Evolutionary conservation across 306 rosid species (phyloP), one percentile per base, ranked within the genome.

Genomic region (Luffa acutangula): DNA sequence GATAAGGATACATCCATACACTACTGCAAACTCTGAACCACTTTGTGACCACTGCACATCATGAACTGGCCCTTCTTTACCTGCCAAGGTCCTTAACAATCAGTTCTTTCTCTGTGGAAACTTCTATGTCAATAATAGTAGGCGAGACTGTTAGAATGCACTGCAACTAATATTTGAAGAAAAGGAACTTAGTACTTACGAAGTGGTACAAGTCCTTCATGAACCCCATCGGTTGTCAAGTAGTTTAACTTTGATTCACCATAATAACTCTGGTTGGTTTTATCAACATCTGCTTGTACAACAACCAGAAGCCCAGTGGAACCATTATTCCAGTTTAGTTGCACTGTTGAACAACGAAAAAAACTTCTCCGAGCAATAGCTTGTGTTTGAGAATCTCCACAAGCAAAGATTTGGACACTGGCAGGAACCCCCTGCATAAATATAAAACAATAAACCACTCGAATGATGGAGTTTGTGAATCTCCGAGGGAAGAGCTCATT

Each of bases 191-290:
- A 9, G 54, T 85, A 82, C 97, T 43, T 91, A 94, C 98, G 91
- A 76, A 94, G 98, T 84, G 96, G 91, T 36, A 94, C 97, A 80
- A 87, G 92, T 83, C 97, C 93, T 87, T 92, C 98, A 81, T 88
- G 90, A 75, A 51, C 79, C 56, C 97, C 97, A 83, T 94, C 97
- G 3, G 95, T 92, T 65, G 98, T 91, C 83, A 94, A 79, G 87
- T 92, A 92, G 92, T 84, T 86, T 77, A 94, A 85, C 87, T 92
- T 94, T 43, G 98, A 88, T 81, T 94, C 98, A 75, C 98, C 97
- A 70, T 91, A 91, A 85, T 94, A 94, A 89, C 98, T 94, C 79
- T 94, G 98, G 85, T 94, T 94, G 81, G 97, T 94, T 90, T 92
- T 94, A 81, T 92, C 98, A 56, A 92, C 97, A 85, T 94, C 98